phyloP scores from a whole-genome alignment of 208 protist species.

The Leishmania amazonensis region DNA sequence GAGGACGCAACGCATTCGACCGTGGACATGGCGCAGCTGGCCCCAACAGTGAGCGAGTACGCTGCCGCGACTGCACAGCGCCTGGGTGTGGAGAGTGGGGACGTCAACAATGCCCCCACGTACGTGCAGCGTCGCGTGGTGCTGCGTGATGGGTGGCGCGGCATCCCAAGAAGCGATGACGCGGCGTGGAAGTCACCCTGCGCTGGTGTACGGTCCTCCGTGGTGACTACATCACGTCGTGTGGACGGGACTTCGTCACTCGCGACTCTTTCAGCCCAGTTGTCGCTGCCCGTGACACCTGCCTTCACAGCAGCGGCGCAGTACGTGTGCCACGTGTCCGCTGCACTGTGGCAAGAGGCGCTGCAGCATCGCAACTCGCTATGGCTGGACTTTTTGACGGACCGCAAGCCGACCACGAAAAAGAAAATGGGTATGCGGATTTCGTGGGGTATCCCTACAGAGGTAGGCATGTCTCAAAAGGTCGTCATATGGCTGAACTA shows the following conservation, averaged over 20 bases:
- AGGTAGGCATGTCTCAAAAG: conserved; percentile 43
- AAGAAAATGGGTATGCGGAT: conserved; percentile 24
- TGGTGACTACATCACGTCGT: background rate
- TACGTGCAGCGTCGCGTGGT: background rate
- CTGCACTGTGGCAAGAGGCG: too few relatives aligned
- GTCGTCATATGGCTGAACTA: conserved; percentile 36
- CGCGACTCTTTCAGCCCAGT: background rate
- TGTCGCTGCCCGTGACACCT: conserved; percentile 1
- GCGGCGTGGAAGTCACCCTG: background rate
- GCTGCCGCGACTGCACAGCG: background rate
- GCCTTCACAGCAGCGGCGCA: background rate
- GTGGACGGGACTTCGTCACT: background rate
- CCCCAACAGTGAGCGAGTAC: background rate
- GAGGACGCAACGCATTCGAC: background rate
- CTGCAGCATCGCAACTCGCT: conserved; percentile 9
- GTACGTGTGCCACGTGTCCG: too few relatives aligned
- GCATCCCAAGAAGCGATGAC: background rate
- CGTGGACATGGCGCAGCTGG: conserved; percentile 11
- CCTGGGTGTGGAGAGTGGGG: background rate
- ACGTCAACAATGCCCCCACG: background rate
- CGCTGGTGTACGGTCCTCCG: background rate
- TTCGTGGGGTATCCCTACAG: conserved; percentile 35
- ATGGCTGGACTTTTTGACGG: conserved; percentile 27
- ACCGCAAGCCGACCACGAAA: conserved; percentile 20
- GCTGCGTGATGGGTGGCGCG: background rate